Conservation (phyloP, 176 grass and related monocot genomes). For the Oryza rufipogon region DNA sequence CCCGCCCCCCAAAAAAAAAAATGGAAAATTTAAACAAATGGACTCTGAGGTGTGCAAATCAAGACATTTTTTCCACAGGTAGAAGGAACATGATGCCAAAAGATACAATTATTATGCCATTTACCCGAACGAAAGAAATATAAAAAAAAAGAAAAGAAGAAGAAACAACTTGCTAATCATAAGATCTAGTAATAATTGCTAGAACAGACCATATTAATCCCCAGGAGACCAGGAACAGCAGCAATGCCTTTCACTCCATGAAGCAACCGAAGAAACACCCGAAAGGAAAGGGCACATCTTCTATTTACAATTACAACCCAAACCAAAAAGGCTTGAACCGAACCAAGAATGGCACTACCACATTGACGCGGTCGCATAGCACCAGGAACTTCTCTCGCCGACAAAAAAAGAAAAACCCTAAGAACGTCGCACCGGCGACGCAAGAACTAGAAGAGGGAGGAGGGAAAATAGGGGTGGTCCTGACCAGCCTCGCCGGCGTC, state of each 20-base stretch:
- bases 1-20: no score
- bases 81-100: neutral
- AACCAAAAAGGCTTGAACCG: slow-evolving; percentile 16
- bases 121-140: neutral
- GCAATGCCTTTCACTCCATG: neutral
- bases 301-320: neutral
- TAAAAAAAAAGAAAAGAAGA: neutral
- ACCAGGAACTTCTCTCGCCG: neutral
- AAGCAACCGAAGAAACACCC: neutral
- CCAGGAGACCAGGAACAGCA: neutral
- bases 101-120: neutral
- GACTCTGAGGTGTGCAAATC: neutral
- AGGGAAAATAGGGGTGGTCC: neutral
- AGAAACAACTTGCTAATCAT: neutral
- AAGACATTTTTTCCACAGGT: neutral
- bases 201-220: neutral
- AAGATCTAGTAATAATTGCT: neutral
- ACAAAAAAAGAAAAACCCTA: neutral
- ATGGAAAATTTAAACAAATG: slow-evolving; percentile 2
- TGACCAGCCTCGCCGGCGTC: slow-evolving; percentile 78
- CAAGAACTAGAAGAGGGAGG: slow-evolving; percentile 13
- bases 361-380: neutral
- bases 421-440: neutral
- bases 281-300: neutral
- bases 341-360: neutral